Percentiles rank a stretch among this genome's conserved stretches.
phyloP scores from a whole-genome alignment of 192 early-diverging fungal species.

The Podila epigama region DNA sequence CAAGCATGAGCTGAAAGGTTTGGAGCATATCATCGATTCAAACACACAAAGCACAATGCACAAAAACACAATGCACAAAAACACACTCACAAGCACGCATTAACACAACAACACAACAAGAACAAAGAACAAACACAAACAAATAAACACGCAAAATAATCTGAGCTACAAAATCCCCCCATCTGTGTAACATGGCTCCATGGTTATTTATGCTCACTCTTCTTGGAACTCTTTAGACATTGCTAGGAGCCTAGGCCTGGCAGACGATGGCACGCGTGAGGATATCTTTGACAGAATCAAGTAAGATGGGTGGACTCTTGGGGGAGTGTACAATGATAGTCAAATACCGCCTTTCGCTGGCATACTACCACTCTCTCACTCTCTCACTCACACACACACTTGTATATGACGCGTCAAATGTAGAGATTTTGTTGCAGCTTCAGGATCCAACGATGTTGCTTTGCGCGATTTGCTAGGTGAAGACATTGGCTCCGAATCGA shows the following conservation, averaged over 20 bases:
- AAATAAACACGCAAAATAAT: not conserved
- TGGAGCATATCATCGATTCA: too few species aligned
- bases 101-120: not conserved
- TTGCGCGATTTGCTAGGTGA: not conserved
- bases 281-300: constrained; percentile 36
- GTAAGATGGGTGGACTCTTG: not conserved
- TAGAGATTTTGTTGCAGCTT: not conserved
- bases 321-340: not conserved
- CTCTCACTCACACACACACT: not conserved
- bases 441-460: not conserved
- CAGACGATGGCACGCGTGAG: constrained; percentile 32
- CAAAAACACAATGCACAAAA: too few species aligned
- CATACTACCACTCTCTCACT: not conserved
- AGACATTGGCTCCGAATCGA: not conserved
- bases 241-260: constrained; percentile 13
- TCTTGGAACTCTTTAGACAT: constrained; percentile 3
- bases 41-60: too few species aligned
- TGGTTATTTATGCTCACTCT: not conserved
- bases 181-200: too few species aligned
- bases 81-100: too few species aligned
- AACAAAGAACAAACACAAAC: not conserved
- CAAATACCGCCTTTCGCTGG: not conserved
- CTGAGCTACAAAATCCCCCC: not conserved
- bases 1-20: constrained; percentile 28
- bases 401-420: not conserved